Evolutionary conservation across 2,329 filamentous ascomycete genomes (phyloP).

Genomic region (Ceratocystis diversiconidia): DNA sequence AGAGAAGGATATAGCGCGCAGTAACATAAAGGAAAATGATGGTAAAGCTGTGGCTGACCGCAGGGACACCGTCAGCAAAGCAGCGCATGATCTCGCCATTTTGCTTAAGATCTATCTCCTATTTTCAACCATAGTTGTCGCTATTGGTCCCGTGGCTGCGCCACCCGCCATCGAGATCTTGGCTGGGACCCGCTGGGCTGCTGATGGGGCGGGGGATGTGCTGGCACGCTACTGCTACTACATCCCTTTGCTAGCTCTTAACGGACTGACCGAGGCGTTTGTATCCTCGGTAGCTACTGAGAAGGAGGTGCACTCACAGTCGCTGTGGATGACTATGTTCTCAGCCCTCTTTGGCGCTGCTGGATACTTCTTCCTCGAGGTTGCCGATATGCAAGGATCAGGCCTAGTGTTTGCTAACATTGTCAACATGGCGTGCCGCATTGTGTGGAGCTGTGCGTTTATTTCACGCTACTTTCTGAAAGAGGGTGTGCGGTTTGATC

Average conservation of each 20-base stretch:
- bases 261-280: slow-evolving; percentile 85
- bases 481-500: slow-evolving; percentile 30
- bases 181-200: slow-evolving; percentile 63
- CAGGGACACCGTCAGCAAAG: slow-evolving; percentile 27
- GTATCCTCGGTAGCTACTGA: slow-evolving; percentile 74
- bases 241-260: slow-evolving; percentile 80
- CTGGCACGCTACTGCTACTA: slow-evolving; percentile 80
- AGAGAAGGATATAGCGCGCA: neutral
- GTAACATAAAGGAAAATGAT: neutral
- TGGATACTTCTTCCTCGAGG: slow-evolving; percentile 60
- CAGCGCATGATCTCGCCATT: slow-evolving; percentile 40
- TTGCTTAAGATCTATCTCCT: slow-evolving; percentile 63
- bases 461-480: slow-evolving; percentile 48
- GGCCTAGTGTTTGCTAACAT: slow-evolving; percentile 78
- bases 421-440: slow-evolving; percentile 78
- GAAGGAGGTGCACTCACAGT: slow-evolving; percentile 60
- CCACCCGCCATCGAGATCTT: slow-evolving; percentile 60
- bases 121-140: slow-evolving; percentile 52
- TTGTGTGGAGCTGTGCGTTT: slow-evolving; percentile 65
- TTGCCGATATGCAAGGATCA: slow-evolving; percentile 55
- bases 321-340: slow-evolving; percentile 70
- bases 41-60: slow-evolving; percentile 16
- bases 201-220: slow-evolving; percentile 56
- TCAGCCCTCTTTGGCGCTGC: slow-evolving; percentile 60
- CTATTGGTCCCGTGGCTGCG: slow-evolving; percentile 61